These are phyloP conservation scores for Boletus vermiculosoides DNA, from an alignment of 768 basidiomycete species.

Conservation along the genomic window DNA sequence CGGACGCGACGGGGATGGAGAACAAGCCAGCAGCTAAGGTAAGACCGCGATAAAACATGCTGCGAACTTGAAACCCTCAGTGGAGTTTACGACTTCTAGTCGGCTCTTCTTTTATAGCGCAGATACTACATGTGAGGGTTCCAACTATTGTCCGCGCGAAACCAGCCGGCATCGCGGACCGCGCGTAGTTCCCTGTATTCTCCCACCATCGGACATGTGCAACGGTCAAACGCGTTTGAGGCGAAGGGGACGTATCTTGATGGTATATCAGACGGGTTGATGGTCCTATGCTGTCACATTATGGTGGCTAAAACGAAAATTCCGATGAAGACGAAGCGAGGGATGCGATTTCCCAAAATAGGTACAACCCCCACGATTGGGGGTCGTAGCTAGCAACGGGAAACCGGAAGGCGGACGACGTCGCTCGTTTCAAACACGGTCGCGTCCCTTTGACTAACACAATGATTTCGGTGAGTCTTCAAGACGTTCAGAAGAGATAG, in stretches of 20 bases:
- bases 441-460: conserved; percentile 8
- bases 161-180: background rate
- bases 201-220: background rate
- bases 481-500: background rate
- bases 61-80: background rate
- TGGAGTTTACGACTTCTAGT: background rate
- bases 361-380: conserved; percentile 5
- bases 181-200: too few species aligned
- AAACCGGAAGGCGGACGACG: too few species aligned
- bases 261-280: background rate
- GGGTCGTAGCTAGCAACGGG: conserved; percentile 1
- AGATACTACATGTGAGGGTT: background rate
- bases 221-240: background rate
- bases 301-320: too few species aligned
- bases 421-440: conserved; percentile 3
- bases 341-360: background rate
- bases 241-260: background rate
- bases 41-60: conserved; percentile 15
- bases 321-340: too few species aligned
- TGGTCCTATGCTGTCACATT: too few species aligned
- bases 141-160: background rate
- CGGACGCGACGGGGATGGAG: conserved; percentile 8
- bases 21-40: conserved; percentile 3
- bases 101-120: conserved; percentile 8
- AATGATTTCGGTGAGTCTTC: conserved; percentile 48